Base-by-base conservation (phyloP, 352 stramenopile species). In the Globisporangium orthogonon region DNA sequence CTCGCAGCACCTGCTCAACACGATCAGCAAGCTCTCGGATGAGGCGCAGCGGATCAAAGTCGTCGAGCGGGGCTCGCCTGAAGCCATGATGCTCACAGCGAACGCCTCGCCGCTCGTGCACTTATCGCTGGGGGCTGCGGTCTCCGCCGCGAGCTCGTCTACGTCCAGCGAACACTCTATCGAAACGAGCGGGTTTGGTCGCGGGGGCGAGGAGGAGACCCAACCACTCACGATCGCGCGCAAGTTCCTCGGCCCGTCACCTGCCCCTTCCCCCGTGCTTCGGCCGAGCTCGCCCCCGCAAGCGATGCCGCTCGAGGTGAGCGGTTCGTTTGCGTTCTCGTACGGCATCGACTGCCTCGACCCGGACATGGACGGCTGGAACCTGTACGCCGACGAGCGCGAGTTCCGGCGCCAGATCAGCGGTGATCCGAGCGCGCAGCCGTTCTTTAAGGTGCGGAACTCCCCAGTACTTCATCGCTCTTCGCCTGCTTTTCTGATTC, bases 331-430 rank as follows among this genome's bases (percentile, higher is more conserved):
- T 63, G 81, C 81, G 1, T 90, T 83, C 65, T 75, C 73, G 17
- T 90, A 91, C 60, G 70, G 61, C 9, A 61, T 87, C 15, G 61
- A 62, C 7, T 63, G 65, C 33, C 39, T 78, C 14, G 54, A 69
- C 28, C 49, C 70, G 3, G 78, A 89, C 35, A 50, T 74, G 14
- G 73, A 93, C 66, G 84, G 84, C 11, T 94, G 84, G 84, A 76
- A 87, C 55, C 46, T 94, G 18, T 91, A 86, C 55, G 58, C 79
- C 3, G 81, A 92, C 44, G 76, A 89, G 43, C 67, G 70, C 11
- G 84, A 94, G 44, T 92, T 91, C 59, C 83, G 86, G 49, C 78
- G 84, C 3, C 82, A 92, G 62, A 87, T 91, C 52, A 71, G 71
- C n/a, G 67, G 68, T 1, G 74, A 91, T 54, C 64, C 65, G 29